These are phyloP conservation scores for Exsudoporus floridanus DNA, from an alignment of 1,284 basidiomycete species.

Conservation along the genomic window DNA sequence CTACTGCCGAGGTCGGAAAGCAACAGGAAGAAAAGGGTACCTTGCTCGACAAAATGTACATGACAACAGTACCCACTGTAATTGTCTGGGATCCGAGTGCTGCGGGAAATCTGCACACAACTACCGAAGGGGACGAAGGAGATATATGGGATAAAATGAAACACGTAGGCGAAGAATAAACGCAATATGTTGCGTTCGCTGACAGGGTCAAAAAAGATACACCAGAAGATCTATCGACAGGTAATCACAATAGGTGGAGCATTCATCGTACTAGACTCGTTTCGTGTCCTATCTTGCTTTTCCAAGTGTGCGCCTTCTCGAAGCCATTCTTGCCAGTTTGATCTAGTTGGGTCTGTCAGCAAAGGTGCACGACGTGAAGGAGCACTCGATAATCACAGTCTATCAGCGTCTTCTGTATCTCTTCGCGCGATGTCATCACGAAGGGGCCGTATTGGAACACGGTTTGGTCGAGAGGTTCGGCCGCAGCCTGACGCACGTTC, in stretches of 20 bases:
- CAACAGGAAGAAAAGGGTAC: slow-evolving; percentile 64
- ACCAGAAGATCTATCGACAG: neutral
- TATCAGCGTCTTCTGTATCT: slow-evolving; percentile 78
- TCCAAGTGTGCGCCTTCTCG: slow-evolving; percentile 87
- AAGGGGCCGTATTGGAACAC: slow-evolving; percentile 89
- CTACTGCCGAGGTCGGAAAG: slow-evolving; percentile 48
- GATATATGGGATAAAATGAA: slow-evolving; percentile 48
- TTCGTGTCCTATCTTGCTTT: slow-evolving; percentile 70
- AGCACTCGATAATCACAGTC: slow-evolving; percentile 60
- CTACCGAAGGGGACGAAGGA: slow-evolving; percentile 28
- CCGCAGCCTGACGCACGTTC: slow-evolving; percentile 58
- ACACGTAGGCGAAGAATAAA: no score
- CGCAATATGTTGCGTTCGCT: no score
- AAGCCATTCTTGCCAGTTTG: slow-evolving; percentile 83
- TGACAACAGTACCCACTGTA: slow-evolving; percentile 64
- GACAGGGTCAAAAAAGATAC: no score
- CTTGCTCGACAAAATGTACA: slow-evolving; percentile 67
- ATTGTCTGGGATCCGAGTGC: slow-evolving; percentile 55
- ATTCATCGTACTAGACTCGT: neutral
- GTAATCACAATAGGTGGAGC: neutral
- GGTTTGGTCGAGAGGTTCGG: slow-evolving; percentile 85
- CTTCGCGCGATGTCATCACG: slow-evolving; percentile 79
- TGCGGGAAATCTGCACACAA: neutral
- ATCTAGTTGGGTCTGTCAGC: slow-evolving; percentile 42
- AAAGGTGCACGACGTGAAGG: neutral